Evolutionary conservation across 441 rosid species (phyloP).

Genomic region (Syzygium syzygioides): DNA sequence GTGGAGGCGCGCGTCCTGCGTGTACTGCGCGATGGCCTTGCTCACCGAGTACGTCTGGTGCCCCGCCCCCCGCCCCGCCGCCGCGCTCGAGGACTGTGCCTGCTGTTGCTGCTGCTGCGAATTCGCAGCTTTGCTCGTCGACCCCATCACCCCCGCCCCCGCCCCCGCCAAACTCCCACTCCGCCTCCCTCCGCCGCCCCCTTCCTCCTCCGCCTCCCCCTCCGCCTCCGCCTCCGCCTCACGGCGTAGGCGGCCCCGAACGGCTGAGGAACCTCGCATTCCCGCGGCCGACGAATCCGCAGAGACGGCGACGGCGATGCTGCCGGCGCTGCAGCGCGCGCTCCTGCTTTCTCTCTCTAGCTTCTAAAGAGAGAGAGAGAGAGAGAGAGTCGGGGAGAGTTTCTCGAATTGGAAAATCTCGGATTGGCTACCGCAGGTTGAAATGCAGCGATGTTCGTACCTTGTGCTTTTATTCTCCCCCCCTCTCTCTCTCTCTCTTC

Average conservation of each 20-base stretch:
- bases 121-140: neutral
- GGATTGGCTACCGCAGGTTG: neutral
- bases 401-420: neutral
- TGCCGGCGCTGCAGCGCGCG: neutral
- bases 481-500: neutral
- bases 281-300: neutral
- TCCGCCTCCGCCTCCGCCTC: neutral
- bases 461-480: neutral
- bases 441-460: neutral
- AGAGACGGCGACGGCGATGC: neutral
- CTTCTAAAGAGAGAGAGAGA: neutral
- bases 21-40: conserved; percentile 95
- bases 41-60: conserved; percentile 39
- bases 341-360: neutral
- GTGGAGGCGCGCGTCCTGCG: conserved; percentile 90
- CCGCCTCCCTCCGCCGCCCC: neutral
- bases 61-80: neutral
- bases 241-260: neutral
- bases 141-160: neutral
- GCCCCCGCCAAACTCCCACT: neutral
- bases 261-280: neutral
- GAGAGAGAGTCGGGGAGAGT: too few species aligned
- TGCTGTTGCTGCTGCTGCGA: neutral
- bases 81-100: neutral
- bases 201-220: neutral